These are phyloP conservation scores for Astrephomene gubernaculifera DNA, from an alignment of 139 green algal species.

Conservation along the genomic window DNA sequence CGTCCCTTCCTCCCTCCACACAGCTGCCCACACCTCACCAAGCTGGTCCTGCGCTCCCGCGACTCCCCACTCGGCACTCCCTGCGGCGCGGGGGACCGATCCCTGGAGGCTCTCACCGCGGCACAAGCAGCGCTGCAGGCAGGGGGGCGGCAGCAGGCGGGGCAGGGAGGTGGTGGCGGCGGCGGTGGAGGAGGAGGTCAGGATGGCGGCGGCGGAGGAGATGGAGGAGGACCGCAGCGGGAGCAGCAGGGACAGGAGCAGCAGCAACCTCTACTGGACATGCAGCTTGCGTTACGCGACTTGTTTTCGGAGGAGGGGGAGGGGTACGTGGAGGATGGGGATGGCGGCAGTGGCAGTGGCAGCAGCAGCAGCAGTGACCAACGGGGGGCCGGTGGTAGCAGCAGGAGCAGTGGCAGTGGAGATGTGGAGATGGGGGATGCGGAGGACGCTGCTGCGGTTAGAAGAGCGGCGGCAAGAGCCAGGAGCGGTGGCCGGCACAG, in stretches of 20 bases:
- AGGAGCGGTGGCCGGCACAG: not conserved
- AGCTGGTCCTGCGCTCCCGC: conserved; percentile 14
- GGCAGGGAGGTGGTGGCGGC: not conserved
- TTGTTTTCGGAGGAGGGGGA: not conserved
- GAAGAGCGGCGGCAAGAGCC: not conserved
- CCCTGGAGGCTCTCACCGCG: not conserved
- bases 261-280: not conserved
- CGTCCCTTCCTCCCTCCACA: too few relatives aligned
- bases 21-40: conserved; percentile 17
- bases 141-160: not conserved
- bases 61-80: not conserved
- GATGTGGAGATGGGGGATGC: not conserved
- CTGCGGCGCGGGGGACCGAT: conserved; percentile 1
- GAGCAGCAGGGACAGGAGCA: too few relatives aligned
- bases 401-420: not conserved
- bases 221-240: too few relatives aligned
- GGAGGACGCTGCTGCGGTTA: not conserved
- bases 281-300: not conserved
- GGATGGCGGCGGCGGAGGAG: not conserved
- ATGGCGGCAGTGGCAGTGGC: not conserved
- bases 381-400: not conserved
- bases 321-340: not conserved
- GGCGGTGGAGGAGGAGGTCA: not conserved
- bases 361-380: not conserved
- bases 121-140: not conserved